A percentile compares a stretch with the other conserved stretches of the same genome.
phyloP scores from a whole-genome alignment of 164 flowering plant genomes.

The Sextonia rubra region DNA sequence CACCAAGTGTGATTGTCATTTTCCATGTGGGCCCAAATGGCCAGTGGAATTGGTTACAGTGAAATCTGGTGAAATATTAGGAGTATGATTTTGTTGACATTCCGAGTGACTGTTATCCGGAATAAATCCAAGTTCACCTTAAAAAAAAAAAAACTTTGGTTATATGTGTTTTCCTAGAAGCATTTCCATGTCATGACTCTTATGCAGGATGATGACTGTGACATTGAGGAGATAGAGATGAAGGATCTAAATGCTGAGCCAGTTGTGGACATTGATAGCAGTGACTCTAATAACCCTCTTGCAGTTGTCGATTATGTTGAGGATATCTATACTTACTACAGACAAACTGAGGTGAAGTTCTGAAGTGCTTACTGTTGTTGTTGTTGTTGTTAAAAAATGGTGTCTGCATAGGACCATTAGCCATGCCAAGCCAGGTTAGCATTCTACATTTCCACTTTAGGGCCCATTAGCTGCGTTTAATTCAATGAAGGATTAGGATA shows the following conservation, averaged over 20 bases:
- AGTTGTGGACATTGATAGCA: slow-evolving; percentile 57
- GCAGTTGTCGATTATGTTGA: slow-evolving; percentile 85
- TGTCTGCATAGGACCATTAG: no score
- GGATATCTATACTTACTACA: slow-evolving; percentile 58
- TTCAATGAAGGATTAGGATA: no score
- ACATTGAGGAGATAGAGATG: slow-evolving; percentile 68
- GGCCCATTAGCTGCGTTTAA: no score
- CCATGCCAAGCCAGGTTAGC: no score
- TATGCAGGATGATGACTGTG: slow-evolving; percentile 10
- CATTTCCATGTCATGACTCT: not conserved
- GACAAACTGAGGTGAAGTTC: slow-evolving; percentile 51
- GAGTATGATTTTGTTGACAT: no score
- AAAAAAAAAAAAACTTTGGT: not conserved
- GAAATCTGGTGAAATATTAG: no score
- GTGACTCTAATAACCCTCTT: slow-evolving; percentile 57
- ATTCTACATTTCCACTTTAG: no score
- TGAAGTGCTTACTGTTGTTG: not conserved
- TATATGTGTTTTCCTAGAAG: not conserved
- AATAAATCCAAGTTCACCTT: no score
- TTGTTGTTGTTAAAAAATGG: not conserved
- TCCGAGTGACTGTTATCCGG: no score
- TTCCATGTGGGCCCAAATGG: no score
- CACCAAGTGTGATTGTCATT: no score
- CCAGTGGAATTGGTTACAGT: no score
- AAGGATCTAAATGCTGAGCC: slow-evolving; percentile 54